Percentiles rank a stretch among this genome's conserved stretches.
phyloP scores from a whole-genome alignment of 805 yeast species.

The Wickerhamomyces bovis region DNA sequence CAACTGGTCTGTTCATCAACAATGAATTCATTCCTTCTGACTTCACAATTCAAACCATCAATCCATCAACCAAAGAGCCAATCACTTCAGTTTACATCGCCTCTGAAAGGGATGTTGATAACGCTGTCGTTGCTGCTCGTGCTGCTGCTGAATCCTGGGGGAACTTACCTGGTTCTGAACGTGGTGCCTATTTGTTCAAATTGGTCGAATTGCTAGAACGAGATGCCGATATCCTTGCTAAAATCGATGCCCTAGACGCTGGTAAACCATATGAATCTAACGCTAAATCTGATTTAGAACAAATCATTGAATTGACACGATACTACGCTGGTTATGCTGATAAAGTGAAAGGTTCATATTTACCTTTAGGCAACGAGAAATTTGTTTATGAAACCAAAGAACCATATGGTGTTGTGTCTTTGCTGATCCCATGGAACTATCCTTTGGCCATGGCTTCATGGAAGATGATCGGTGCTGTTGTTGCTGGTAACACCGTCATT shows the following conservation, averaged over 20 bases:
- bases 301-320: constrained; percentile 56
- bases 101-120: constrained; percentile 16
- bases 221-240: constrained; percentile 55
- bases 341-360: constrained; percentile 55
- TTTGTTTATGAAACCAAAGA: constrained; percentile 62
- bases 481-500: constrained; percentile 69
- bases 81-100: constrained; percentile 34
- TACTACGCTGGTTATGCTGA: constrained; percentile 72
- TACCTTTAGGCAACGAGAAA: constrained; percentile 62
- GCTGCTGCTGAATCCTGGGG: constrained; percentile 60
- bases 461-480: constrained; percentile 74
- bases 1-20: constrained; percentile 85
- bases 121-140: constrained; percentile 39
- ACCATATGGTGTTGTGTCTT: constrained; percentile 78
- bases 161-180: constrained; percentile 49
- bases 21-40: constrained; percentile 73
- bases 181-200: constrained; percentile 48
- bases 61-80: constrained; percentile 57
- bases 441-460: constrained; percentile 75
- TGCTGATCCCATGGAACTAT: constrained; percentile 82
- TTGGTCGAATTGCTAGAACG: constrained; percentile 66
- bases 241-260: constrained; percentile 69
- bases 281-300: constrained; percentile 62
- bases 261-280: constrained; percentile 69
- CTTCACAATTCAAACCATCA: constrained; percentile 43